Conservation (phyloP, 257 asterid species). For the Scutellaria galericulata region DNA sequence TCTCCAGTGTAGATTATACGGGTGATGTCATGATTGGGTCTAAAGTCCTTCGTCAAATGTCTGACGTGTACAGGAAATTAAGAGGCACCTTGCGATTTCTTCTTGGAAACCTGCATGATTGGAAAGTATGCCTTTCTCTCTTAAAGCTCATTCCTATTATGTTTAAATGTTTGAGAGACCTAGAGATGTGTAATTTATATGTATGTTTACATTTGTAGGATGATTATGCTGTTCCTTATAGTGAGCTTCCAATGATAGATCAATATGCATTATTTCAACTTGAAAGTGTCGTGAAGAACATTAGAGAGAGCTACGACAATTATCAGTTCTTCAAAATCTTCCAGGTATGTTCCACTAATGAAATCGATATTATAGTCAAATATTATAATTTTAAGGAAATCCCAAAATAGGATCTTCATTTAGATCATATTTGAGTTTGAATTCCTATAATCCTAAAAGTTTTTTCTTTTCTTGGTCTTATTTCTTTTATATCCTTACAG, state of each 20-base stretch:
- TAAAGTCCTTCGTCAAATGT: conserved; percentile 95
- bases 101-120: conserved; percentile 91
- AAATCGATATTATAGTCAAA: not conserved
- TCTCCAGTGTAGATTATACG: conserved; percentile 94
- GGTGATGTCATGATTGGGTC: conserved; percentile 85
- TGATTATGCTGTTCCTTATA: conserved; percentile 72
- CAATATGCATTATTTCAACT: conserved; percentile 90
- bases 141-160: conserved; percentile 25
- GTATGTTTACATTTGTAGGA: conserved; percentile 50
- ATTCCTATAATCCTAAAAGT: conserved; percentile 1
- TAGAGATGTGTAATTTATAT: conserved; percentile 5
- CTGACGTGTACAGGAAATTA: conserved; percentile 86
- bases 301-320: conserved; percentile 79
- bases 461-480: not conserved
- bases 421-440: conserved; percentile 1
- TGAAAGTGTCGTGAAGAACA: conserved; percentile 72
- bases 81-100: conserved; percentile 98
- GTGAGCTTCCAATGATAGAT: conserved; percentile 85
- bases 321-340: conserved; percentile 94
- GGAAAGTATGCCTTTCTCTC: conserved; percentile 71
- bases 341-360: conserved; percentile 59
- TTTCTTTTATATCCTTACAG: conserved; percentile 50
- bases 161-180: not conserved
- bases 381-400: not conserved
- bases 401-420: conserved; percentile 2